Evolutionary conservation across 176 grass and related monocot species (phyloP).

Genomic region (Tuctoria greenei): DNA sequence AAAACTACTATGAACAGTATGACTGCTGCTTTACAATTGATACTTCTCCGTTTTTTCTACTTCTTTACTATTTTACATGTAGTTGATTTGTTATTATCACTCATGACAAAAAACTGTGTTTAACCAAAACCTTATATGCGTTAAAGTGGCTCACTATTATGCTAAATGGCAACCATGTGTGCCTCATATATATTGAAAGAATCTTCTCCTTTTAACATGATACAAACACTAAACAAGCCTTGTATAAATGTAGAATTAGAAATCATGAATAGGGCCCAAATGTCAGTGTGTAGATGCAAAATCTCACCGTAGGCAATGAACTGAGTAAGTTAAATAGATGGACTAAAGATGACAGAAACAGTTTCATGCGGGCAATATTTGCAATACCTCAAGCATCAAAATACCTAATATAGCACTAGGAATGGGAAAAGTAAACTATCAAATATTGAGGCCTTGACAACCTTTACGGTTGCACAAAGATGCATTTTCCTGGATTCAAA

Average conservation of each 20-base stretch:
- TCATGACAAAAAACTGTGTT: not conserved
- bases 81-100: too few species aligned
- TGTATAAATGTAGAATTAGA: not conserved
- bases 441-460: conserved; percentile 10
- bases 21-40: not conserved
- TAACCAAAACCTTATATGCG: not conserved
- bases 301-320: not conserved
- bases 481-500: conserved; percentile 16
- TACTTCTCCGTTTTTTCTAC: not conserved
- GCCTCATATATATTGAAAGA: not conserved
- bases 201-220: not conserved
- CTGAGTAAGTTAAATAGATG: not conserved
- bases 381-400: not conserved
- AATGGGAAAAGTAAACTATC: not conserved
- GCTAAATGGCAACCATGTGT: not conserved
- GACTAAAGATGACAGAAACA: conserved; percentile 3
- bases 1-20: conserved; percentile 4
- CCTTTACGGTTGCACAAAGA: not conserved
- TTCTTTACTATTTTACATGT: not conserved
- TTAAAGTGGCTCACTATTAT: not conserved
- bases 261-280: not conserved
- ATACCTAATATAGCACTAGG: not conserved
- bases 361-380: not conserved
- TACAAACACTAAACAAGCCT: not conserved
- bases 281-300: not conserved